These are phyloP conservation scores for Lunasporangiospora selenospora DNA, from an alignment of 192 early-diverging fungal species.

Conservation along the genomic window DNA sequence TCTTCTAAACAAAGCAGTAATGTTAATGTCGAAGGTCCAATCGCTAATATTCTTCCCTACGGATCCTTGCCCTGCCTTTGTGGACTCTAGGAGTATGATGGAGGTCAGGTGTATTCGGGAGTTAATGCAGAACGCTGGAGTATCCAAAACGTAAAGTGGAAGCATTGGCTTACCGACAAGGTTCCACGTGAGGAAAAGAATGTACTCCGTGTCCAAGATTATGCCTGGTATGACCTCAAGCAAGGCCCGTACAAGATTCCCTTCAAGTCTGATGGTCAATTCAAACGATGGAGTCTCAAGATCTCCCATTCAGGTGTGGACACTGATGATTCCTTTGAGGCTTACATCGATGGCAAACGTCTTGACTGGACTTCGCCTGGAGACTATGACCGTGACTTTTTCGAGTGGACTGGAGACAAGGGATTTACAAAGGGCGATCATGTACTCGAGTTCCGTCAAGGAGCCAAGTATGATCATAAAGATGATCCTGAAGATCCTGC, in stretches of 20 bases:
- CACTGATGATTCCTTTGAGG: conserved; percentile 52
- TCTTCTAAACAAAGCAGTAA: background rate
- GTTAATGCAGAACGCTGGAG: conserved; percentile 55
- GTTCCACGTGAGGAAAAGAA: conserved; percentile 49
- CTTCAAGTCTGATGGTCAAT: conserved; percentile 59
- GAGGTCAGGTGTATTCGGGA: conserved; percentile 54
- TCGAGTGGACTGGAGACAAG: conserved; percentile 47
- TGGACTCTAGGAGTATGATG: conserved; percentile 41
- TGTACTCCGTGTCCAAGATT: conserved; percentile 55
- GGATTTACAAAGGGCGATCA: conserved; percentile 55
- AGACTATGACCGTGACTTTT: conserved; percentile 58
- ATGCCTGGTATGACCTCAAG: conserved; percentile 67
- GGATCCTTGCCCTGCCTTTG: too few relatives aligned
- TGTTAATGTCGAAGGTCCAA: too few relatives aligned
- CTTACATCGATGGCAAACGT: conserved; percentile 56
- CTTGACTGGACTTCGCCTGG: conserved; percentile 57
- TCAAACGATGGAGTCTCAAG: conserved; percentile 57
- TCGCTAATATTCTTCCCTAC: too few relatives aligned
- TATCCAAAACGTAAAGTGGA: conserved; percentile 60
- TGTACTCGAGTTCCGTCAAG: conserved; percentile 54
- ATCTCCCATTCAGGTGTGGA: conserved; percentile 66
- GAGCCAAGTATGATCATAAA: conserved; percentile 46
- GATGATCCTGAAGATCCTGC: conserved; percentile 28
- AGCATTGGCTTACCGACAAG: conserved; percentile 59
- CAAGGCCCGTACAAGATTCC: conserved; percentile 58